Percentiles rank a stretch among this genome's conserved stretches.
Conservation (phyloP, 345 rosid genomes). For the Alliaria petiolata region DNA sequence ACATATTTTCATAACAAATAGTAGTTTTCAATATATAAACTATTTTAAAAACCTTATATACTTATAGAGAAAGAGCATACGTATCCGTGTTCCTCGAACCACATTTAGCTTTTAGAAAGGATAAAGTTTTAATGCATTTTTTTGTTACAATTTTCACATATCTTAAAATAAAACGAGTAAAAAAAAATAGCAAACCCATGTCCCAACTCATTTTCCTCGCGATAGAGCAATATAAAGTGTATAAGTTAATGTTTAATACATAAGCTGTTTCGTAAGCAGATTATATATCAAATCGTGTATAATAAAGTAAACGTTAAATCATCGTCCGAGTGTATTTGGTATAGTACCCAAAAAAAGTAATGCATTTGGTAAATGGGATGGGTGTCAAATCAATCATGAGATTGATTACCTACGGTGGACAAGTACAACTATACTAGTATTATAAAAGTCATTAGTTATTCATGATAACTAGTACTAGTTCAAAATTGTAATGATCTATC, state of each 20-base stretch:
- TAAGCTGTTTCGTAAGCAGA: background rate
- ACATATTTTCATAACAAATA: background rate
- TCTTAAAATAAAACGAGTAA: background rate
- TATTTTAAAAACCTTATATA: too few species aligned
- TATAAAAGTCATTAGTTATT: background rate
- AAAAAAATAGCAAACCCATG: background rate
- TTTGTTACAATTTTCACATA: background rate
- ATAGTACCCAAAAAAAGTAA: background rate
- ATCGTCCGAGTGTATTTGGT: constrained; percentile 2
- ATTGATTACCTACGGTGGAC: background rate
- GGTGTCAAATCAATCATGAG: constrained; percentile 1
- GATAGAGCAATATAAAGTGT: background rate
- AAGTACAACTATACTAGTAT: background rate
- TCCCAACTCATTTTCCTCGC: background rate
- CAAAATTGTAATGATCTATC: background rate
- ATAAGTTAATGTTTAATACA: background rate
- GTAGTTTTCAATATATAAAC: background rate
- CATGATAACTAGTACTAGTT: constrained; percentile 8
- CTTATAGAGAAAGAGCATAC: background rate
- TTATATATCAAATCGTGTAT: background rate
- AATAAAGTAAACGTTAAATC: background rate
- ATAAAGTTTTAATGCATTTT: background rate
- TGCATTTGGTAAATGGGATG: constrained; percentile 18
- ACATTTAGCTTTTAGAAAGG: background rate
- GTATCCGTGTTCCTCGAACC: too few species aligned